A percentile compares a stretch with the other conserved stretches of the same genome.
Evolutionary conservation across 176 grass and related monocot species (phyloP).

Genomic region (Sorghum bicolor): DNA sequence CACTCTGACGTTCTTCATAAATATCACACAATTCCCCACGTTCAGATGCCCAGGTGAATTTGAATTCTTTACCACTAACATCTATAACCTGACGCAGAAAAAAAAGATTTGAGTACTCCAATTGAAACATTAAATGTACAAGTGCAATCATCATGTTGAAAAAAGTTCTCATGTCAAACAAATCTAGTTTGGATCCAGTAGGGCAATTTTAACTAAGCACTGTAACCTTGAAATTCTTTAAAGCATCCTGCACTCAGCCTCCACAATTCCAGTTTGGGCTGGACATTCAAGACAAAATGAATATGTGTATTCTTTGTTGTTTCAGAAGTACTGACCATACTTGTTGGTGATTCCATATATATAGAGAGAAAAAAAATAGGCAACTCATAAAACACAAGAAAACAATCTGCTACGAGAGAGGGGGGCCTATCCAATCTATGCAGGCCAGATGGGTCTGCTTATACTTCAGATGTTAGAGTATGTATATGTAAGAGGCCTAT

Average conservation of each 20-base stretch:
- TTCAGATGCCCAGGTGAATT: conserved; percentile 78
- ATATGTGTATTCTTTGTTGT: background rate
- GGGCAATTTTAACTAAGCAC: background rate
- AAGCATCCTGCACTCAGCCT: background rate
- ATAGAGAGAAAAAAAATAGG: background rate
- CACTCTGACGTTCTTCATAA: conserved; percentile 76
- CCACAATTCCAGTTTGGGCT: background rate
- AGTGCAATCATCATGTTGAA: background rate
- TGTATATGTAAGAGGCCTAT: too few relatives aligned
- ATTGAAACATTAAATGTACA: background rate
- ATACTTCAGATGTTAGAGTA: too few relatives aligned
- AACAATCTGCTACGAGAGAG: background rate
- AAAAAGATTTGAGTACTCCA: conserved; percentile 22
- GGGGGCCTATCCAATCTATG: background rate
- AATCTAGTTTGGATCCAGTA: conserved; percentile 9
- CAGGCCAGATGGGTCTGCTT: background rate
- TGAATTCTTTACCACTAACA: conserved; percentile 80
- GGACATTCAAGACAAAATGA: background rate
- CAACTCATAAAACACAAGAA: background rate
- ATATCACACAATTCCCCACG: conserved; percentile 86
- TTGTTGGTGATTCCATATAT: background rate
- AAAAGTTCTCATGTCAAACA: background rate
- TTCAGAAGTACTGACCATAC: background rate
- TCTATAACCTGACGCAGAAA: conserved; percentile 73
- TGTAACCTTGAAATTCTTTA: background rate